Percentiles rank a stretch among this genome's conserved stretches.
These are phyloP conservation scores for Termitomyces sp. DNA, from an alignment of 768 basidiomycete species.

Conservation along the genomic window DNA sequence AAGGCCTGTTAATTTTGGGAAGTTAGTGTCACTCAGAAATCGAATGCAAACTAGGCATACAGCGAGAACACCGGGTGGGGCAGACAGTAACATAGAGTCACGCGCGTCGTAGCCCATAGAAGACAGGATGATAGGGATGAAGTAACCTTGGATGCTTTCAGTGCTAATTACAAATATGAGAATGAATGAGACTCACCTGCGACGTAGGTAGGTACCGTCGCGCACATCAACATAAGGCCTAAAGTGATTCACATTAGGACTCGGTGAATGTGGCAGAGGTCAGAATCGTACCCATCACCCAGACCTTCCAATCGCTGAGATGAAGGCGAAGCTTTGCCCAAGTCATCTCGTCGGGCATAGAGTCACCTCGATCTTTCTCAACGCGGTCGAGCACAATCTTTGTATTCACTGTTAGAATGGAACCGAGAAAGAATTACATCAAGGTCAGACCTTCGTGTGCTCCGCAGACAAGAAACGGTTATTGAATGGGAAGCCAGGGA, in stretches of 20 bases:
- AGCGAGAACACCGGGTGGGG: constrained; percentile 29
- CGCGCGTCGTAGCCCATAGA: constrained; percentile 27
- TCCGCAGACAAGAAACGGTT: constrained; percentile 28
- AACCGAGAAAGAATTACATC: background rate
- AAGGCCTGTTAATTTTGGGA: constrained; percentile 21
- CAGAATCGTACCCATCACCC: constrained; percentile 26
- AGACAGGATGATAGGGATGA: constrained; percentile 29
- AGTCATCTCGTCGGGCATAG: constrained; percentile 29
- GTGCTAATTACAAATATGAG: background rate
- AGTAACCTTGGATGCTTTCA: constrained; percentile 15
- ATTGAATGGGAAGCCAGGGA: constrained; percentile 22
- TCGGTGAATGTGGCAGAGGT: background rate
- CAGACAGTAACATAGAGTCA: constrained; percentile 26
- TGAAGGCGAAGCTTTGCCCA: constrained; percentile 25
- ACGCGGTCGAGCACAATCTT: constrained; percentile 23
- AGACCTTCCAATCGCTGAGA: constrained; percentile 31
- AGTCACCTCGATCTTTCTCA: constrained; percentile 32
- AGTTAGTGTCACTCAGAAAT: background rate
- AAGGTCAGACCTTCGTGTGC: constrained; percentile 24
- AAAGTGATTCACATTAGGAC: background rate
- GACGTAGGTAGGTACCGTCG: constrained; percentile 32
- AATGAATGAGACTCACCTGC: constrained; percentile 16
- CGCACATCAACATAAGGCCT: constrained; percentile 33
- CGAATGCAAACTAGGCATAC: constrained; percentile 10
- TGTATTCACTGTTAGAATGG: background rate